Evolutionary conservation across 345 rosid genomes (phyloP), one percentile per base, ranked within the genome.

Genomic region (Durio zibethinus): DNA sequence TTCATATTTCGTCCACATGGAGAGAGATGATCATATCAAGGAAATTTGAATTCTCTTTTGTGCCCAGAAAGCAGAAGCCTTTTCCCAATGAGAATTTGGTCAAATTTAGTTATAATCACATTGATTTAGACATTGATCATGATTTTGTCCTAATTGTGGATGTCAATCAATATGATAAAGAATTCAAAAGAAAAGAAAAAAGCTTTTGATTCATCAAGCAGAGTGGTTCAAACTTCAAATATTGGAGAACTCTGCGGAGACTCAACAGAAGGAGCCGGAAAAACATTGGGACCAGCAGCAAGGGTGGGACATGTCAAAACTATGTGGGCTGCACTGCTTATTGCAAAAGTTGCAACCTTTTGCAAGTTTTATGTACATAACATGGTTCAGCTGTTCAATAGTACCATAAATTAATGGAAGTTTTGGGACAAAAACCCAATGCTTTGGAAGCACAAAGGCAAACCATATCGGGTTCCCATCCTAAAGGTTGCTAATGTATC

Each of bases 131-230:
- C 79, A 27, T 31, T 27, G 69, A 72, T 76, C 27, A 75, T 82
- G 57, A 71, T 72, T 45, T 64, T 82, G 77, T 82, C 80, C 68
- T 54, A 53, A 31, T 70, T 11, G 77, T 82, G 79, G 76, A 74
- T 50, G 79, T 68, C 79, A 75, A 78, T 61, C 27, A 62, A 52
- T 11, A 69, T 16, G 29, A 62, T 31, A 15, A 53, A 36, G 53
- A 29, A 27, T 70, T 36, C 23, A 6, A 68, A 25, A 18, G 21
- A 48, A 25, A 7, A 9, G 4, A 5, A 4, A 10, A 14, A 12
- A 0, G 53, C 35, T 23, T 57, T 74, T 74, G 67, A 57, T 74
- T 43, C 53, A 74, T 74, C 35, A 42, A 59, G 56, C 56, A 43
- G 40, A 27, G 67, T 15, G 48, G 56, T 7, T 21, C 43, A 54